Percentiles rank a stretch among this genome's conserved stretches.
These are phyloP conservation scores for Balakata baccata DNA, from an alignment of 345 rosid species.

Conservation along the genomic window DNA sequence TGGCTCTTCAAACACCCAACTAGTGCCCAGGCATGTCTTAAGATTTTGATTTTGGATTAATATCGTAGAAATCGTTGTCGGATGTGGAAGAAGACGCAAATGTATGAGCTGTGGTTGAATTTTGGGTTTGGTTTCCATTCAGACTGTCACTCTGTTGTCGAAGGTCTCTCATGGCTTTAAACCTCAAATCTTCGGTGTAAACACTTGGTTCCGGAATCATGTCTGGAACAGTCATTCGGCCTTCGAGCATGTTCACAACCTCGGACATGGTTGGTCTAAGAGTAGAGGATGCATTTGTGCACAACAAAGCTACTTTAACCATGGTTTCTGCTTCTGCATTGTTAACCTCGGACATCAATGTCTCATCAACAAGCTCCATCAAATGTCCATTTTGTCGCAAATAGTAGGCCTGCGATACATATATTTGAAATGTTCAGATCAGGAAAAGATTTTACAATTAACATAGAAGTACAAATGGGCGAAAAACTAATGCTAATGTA, in stretches of 20 bases:
- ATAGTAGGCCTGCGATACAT: conserved; percentile 19
- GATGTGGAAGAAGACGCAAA: conserved; percentile 28
- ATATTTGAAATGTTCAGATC: background rate
- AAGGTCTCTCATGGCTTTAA: conserved; percentile 43
- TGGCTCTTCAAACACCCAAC: background rate
- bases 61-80: background rate
- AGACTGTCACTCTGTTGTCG: conserved; percentile 22
- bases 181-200: conserved; percentile 24
- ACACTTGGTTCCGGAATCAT: conserved; percentile 3
- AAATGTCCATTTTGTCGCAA: conserved; percentile 23
- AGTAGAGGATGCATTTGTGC: conserved; percentile 27
- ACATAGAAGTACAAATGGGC: background rate
- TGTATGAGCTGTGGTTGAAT: conserved; percentile 26
- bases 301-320: conserved; percentile 26
- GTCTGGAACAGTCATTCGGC: conserved; percentile 16
- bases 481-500: background rate
- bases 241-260: conserved; percentile 30
- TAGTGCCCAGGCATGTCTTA: background rate
- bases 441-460: background rate
- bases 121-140: conserved; percentile 35
- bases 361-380: conserved; percentile 24
- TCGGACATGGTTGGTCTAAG: conserved; percentile 32
- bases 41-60: background rate
- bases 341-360: conserved; percentile 4
- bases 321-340: conserved; percentile 24